A percentile compares a stretch with the other conserved stretches of the same genome.
Conservation (phyloP, 352 stramenopile species). For the Elongisporangium undulatum region DNA sequence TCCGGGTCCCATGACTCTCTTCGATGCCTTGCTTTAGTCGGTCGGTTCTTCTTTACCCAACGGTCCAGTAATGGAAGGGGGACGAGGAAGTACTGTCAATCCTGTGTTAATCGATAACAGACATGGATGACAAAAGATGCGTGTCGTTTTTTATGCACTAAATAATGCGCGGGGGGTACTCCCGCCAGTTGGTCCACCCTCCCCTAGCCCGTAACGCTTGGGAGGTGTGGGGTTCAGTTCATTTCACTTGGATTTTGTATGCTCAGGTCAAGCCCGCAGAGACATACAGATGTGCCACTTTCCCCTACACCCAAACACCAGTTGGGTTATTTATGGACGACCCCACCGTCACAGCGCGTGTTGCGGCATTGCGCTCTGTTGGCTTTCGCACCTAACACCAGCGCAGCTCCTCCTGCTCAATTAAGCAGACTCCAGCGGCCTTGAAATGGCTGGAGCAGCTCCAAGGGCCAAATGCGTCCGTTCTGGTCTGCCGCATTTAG, state of each 20-base stretch:
- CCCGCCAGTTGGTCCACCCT: neutral
- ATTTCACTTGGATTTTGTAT: neutral
- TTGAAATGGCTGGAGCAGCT: neutral
- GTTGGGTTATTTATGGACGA: neutral
- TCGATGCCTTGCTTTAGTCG: neutral
- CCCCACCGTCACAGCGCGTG: neutral
- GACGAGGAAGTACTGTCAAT: neutral
- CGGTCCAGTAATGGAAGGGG: neutral
- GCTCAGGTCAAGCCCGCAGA: neutral
- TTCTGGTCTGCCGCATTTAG: neutral
- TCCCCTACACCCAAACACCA: neutral
- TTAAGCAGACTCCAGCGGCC: too few species aligned
- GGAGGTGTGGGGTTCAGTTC: neutral
- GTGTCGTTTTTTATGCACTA: neutral
- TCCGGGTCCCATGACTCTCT: constrained; percentile 5
- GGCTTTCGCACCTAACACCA: neutral
- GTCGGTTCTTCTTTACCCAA: neutral
- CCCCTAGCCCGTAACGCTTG: neutral
- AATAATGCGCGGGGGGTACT: neutral
- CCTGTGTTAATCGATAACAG: neutral
- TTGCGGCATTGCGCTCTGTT: neutral
- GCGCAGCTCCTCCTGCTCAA: too few species aligned
- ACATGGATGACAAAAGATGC: neutral
- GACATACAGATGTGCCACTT: neutral
- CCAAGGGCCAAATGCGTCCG: neutral